A percentile compares a stretch with the other conserved stretches of the same genome.
phyloP scores from a whole-genome alignment of 2,329 filamentous ascomycete species.

The Hymenoscyphus salicellus region DNA sequence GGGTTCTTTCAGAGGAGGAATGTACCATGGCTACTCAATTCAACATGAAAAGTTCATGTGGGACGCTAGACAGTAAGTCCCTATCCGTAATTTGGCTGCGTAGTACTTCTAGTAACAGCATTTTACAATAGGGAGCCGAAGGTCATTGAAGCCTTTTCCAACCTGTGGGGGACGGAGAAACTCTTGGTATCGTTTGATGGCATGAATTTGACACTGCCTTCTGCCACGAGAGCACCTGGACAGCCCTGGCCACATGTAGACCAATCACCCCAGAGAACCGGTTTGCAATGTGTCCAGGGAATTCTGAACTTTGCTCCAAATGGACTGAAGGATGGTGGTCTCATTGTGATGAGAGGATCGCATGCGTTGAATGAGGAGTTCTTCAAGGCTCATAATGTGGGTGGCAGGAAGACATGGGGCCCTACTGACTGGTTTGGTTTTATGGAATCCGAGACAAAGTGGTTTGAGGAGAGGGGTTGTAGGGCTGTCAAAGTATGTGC shows the following conservation, averaged over 20 bases:
- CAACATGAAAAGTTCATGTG: conserved; percentile 43
- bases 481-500: conserved; percentile 40
- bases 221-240: conserved; percentile 7
- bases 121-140: conserved; percentile 41
- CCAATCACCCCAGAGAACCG: conserved; percentile 42
- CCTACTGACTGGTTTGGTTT: conserved; percentile 22
- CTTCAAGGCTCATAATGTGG: conserved; percentile 13
- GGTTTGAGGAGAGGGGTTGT: conserved; percentile 42
- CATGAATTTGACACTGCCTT: conserved; percentile 40
- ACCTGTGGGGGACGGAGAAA: conserved; percentile 41
- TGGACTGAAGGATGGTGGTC: conserved; percentile 37
- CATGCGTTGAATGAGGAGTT: conserved; percentile 36
- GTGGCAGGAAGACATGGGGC: conserved; percentile 11
- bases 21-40: conserved; percentile 40
- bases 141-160: conserved; percentile 40
- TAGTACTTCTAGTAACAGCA: too few species aligned
- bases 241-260: conserved; percentile 42
- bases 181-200: conserved; percentile 47
- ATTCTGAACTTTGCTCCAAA: conserved; percentile 41
- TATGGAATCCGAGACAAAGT: conserved; percentile 41
- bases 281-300: conserved; percentile 45
- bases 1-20: conserved; percentile 37
- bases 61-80: conserved; percentile 38
- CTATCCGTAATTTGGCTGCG: too few species aligned
- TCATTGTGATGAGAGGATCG: conserved; percentile 35